Conservation (phyloP, 148 eudicot genomes). For the Amaranthus hypochondriacus region DNA sequence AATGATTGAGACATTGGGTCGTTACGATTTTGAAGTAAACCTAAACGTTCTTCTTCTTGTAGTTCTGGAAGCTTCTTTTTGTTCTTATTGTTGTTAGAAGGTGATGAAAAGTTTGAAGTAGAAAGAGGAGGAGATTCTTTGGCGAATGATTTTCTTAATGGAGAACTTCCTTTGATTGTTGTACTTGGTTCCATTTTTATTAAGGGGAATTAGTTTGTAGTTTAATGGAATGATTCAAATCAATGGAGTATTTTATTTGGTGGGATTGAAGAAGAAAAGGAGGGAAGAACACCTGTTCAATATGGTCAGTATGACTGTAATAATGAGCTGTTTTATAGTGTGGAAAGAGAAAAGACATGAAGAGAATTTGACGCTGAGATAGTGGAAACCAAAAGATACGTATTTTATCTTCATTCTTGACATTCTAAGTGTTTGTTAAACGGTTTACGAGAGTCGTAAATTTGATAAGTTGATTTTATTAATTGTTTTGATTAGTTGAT, state of each 20-base stretch:
- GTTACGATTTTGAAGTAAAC: conserved; percentile 26
- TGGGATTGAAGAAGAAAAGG: background rate
- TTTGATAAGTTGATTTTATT: no score
- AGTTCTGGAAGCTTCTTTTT: conserved; percentile 12
- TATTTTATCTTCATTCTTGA: background rate
- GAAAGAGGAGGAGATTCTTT: background rate
- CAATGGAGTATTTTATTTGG: background rate
- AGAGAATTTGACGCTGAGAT: no score
- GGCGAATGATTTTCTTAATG: conserved; percentile 8
- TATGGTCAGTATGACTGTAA: background rate
- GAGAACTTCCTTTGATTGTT: conserved; percentile 8
- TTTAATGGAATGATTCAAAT: background rate
- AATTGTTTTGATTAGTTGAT: no score
- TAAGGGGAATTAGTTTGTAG: background rate
- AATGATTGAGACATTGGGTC: conserved; percentile 28
- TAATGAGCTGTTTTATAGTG: background rate
- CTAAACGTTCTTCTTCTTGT: conserved; percentile 38
- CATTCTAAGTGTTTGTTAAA: background rate
- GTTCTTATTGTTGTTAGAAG: background rate
- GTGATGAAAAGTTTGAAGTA: conserved; percentile 8
- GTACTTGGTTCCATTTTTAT: conserved; percentile 23
- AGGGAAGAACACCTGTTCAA: background rate
- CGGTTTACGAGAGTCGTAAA: no score
- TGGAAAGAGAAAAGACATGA: background rate
- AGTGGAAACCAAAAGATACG: background rate